Base-by-base conservation (phyloP, 176 grass and related monocot genomes). In the Carex scoparia region DNA sequence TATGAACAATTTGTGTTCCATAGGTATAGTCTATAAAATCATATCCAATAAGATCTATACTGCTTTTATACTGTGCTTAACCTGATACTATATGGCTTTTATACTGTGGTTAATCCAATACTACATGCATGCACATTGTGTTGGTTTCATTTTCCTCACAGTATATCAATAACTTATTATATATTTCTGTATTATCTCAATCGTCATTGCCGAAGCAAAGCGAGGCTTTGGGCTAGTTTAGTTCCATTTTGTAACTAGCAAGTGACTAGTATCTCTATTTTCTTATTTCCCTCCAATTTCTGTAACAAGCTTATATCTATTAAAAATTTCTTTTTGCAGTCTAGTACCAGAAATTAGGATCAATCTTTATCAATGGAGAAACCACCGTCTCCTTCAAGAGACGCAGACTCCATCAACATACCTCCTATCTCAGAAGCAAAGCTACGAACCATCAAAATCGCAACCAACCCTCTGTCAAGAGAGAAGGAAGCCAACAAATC, bases 401-500 rank as follows among this genome's bases (percentile, higher is more conserved):
- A 68, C 23, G 0, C 23, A 68, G 81, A 83, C 46, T 28, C 81
- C 61, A 83, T 83, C 4, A 44, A 68, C 23, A 83, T 83, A 68
- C 62, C 81, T 53, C 42, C 81, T 27, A 83, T 83, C 40, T 83
- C 81, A 3, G 81, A 83, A 48, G 61, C 81, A 6, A 69, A 83
- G 40, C 61, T 83, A 65, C 64, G 53, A 54, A 65, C 81, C 84
- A 91, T 90, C 4, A 89, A 91, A 89, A 86, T 89, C 53, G 75
- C 80, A 79, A 90, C 91, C 57, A 92, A 85, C 87, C 42, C 87
- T 31, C 85, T 99, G 44, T 93, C 93, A 84, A 94, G 95, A 84
- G 88, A 91, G 64, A 92, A 84, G 67, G 87, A 84, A 88, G 81
- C 85, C 79, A 91, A 95, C 82, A 88, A 86, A 60, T 95, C 90